Percentiles rank a stretch among this genome's conserved stretches.
phyloP scores from a whole-genome alignment of 768 basidiomycete genomes.

The Sarcomyxa edulis region DNA sequence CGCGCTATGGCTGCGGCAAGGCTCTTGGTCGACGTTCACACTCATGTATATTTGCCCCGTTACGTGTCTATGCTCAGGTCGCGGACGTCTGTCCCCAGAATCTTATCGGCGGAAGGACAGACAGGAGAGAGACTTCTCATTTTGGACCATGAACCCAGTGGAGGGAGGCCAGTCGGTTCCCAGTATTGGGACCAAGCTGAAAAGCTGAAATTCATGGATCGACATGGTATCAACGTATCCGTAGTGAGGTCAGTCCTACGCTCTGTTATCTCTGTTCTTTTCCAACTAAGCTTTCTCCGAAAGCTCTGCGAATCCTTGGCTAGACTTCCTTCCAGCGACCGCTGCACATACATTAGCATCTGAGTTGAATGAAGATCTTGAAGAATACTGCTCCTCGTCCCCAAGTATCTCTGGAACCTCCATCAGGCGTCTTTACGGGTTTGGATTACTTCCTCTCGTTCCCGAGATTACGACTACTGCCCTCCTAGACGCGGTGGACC shows the following conservation, averaged over 20 bases:
- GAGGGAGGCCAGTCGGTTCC: slow-evolving; percentile 74
- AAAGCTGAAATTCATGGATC: slow-evolving; percentile 84
- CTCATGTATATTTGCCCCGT: slow-evolving; percentile 79
- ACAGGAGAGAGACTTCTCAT: slow-evolving; percentile 71
- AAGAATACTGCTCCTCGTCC: slow-evolving; percentile 69
- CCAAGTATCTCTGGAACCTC: slow-evolving; percentile 34
- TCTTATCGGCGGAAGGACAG: slow-evolving; percentile 46
- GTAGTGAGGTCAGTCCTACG: slow-evolving; percentile 61
- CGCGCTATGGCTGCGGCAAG: slow-evolving; percentile 23
- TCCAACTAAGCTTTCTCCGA: not conserved
- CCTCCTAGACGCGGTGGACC: slow-evolving; percentile 60
- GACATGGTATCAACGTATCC: slow-evolving; percentile 73
- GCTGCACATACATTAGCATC: slow-evolving; percentile 62
- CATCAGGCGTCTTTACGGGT: slow-evolving; percentile 72
- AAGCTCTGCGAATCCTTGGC: slow-evolving; percentile 88
- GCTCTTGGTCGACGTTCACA: slow-evolving; percentile 75
- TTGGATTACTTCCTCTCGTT: slow-evolving; percentile 82
- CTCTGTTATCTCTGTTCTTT: too few species aligned
- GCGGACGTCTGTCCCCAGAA: slow-evolving; percentile 61
- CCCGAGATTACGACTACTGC: slow-evolving; percentile 49
- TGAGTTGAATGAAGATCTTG: slow-evolving; percentile 74
- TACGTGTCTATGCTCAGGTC: slow-evolving; percentile 68
- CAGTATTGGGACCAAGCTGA: slow-evolving; percentile 72
- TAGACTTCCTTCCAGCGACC: slow-evolving; percentile 73
- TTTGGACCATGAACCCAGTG: slow-evolving; percentile 73